Percentiles rank a stretch among this genome's conserved stretches.
phyloP scores from a whole-genome alignment of 345 rosid species.

The Populus tremula region DNA sequence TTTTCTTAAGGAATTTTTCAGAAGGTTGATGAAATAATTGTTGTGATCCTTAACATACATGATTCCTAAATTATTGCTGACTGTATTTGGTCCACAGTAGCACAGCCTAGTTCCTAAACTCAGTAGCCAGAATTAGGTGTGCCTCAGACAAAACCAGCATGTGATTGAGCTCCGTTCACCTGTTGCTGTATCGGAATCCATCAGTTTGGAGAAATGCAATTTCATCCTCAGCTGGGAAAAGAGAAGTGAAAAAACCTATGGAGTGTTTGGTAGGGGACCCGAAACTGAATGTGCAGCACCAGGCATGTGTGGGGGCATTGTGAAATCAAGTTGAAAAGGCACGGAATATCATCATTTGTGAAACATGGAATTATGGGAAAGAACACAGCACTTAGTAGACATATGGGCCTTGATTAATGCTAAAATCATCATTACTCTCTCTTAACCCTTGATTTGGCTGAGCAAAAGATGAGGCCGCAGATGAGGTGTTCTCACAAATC shows the following conservation, averaged over 20 bases:
- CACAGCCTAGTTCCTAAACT: background rate
- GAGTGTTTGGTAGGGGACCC: background rate
- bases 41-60: background rate
- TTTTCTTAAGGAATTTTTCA: too few relatives aligned
- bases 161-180: background rate
- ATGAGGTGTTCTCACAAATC: constrained; percentile 14
- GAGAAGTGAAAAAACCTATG: background rate
- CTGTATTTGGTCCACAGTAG: background rate
- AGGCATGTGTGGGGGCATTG: constrained; percentile 12
- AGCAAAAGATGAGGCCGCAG: constrained; percentile 11
- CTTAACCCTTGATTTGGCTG: background rate
- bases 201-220: background rate
- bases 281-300: constrained; percentile 11
- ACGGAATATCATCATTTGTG: constrained; percentile 28
- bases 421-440: constrained; percentile 13
- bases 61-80: background rate
- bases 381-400: constrained; percentile 19
- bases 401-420: constrained; percentile 16
- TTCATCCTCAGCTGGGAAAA: background rate
- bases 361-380: constrained; percentile 6
- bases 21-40: background rate
- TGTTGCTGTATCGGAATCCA: too few relatives aligned
- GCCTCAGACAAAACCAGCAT: background rate
- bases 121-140: background rate
- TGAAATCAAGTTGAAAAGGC: constrained; percentile 15